Conservation (phyloP, 192 early-diverging fungal genomes). For the Backusella sp. region DNA sequence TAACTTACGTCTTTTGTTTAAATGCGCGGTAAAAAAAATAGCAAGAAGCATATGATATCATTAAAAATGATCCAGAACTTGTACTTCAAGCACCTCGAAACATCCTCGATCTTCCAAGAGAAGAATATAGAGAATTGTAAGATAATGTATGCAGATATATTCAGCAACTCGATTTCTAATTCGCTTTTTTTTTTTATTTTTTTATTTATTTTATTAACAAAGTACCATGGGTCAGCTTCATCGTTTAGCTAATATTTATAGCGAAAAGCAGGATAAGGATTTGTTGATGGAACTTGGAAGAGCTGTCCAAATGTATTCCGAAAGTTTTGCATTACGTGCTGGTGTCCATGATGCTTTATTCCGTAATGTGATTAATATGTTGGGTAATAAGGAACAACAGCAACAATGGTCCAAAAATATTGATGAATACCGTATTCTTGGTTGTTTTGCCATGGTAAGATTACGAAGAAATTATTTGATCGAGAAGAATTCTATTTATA, state of each 20-base stretch:
- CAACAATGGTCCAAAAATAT: conserved; percentile 53
- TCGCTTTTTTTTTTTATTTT: neutral
- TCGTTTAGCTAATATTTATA: conserved; percentile 37
- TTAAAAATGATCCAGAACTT: conserved; percentile 54
- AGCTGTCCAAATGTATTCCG: conserved; percentile 43
- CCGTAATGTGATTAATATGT: conserved; percentile 50
- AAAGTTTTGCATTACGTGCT: conserved; percentile 58
- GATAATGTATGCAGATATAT: neutral
- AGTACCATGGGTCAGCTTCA: conserved; percentile 55
- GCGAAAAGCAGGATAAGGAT: conserved; percentile 14
- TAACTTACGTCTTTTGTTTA: neutral
- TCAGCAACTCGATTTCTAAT: neutral
- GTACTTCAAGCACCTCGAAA: conserved; percentile 45
- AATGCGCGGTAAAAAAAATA: neutral
- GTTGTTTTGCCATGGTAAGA: conserved; percentile 67
- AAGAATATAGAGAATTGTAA: conserved; percentile 54
- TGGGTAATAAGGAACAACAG: conserved; percentile 58
- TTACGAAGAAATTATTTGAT: neutral
- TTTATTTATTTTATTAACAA: neutral
- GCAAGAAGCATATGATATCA: conserved; percentile 43
- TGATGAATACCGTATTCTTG: conserved; percentile 51
- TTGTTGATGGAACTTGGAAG: conserved; percentile 5
- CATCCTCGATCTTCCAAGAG: conserved; percentile 45
- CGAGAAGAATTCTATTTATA: neutral
- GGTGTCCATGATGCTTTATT: conserved; percentile 64